Evolutionary conservation across 2,329 filamentous ascomycete genomes (phyloP), one percentile per base, ranked within the genome.

Genomic region (Aspergillus aculeatinus): DNA sequence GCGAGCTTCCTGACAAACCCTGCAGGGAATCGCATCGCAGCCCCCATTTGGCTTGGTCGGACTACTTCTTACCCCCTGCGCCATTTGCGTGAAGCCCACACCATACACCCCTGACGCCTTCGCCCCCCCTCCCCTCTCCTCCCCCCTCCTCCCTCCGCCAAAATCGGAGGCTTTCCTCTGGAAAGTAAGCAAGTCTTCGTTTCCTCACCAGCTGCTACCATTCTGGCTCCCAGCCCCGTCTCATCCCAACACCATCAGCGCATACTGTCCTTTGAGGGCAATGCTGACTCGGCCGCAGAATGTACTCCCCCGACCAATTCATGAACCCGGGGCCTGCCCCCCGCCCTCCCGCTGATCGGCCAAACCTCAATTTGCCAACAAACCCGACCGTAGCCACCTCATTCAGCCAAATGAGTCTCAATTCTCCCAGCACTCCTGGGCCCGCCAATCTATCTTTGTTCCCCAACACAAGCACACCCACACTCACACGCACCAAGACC

Each of bases 281-380:
- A 39, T 60, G 48, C 61, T 63, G 54, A 67, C 58, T 50, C 47
- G 16, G 47, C 54, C 58, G 54, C 54, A 67, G 65, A 72, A 82
- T 86, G 70, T 89, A 88, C 76, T 80, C 83, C 48, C 78, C 83
- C 62, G 83, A 85, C 64, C 85, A 87, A 70, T 98, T 98, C 81
- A 96, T 98, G 90, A 98, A 98, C 77, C 92, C 95, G 63, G 92
- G 95, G 66, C 94, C 95, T 69, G 94, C 95, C 67, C 95, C 95
- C 66, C 89, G 90, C 70, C 94, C 95, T 62, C 95, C 94, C 21
- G 88, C 85, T 61, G 91, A 95, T 72, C 87, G 91, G 70, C 91
- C 92, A 62, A 89, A 91, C 72, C 86, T 96, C 67, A 88, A 88
- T 70, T 83, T 96, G 62, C 48, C 92, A 89, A 63, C 90, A 86